phyloP scores from a whole-genome alignment of 2,329 filamentous ascomycete species.

The Alternaria conjuncta region DNA sequence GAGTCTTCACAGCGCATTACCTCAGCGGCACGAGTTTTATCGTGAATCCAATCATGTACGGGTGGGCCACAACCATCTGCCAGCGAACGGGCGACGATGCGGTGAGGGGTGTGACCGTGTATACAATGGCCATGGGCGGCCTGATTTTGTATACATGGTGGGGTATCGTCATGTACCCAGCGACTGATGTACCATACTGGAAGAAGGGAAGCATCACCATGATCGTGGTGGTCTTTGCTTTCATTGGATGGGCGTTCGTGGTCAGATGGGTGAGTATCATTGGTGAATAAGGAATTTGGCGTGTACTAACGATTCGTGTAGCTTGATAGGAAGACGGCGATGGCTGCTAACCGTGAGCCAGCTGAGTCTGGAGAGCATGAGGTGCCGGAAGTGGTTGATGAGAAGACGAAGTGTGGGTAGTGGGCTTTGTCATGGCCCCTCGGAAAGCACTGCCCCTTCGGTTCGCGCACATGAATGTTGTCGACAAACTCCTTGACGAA shows the following conservation, averaged over 20 bases:
- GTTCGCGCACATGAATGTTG: not conserved
- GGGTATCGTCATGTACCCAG: constrained; percentile 54
- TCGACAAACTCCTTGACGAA: not conserved
- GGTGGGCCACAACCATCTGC: constrained; percentile 49
- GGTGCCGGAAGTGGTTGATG: not conserved
- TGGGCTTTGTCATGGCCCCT: not conserved
- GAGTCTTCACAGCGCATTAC: constrained; percentile 47
- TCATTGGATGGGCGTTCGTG: constrained; percentile 14
- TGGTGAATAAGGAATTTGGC: not conserved
- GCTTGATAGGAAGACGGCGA: constrained; percentile 6
- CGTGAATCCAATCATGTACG: constrained; percentile 48
- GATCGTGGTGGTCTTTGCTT: constrained; percentile 34
- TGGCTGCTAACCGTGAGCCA: not conserved
- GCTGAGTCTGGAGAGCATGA: not conserved
- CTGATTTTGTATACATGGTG: constrained; percentile 53
- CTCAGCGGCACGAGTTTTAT: constrained; percentile 47
- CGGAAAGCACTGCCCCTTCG: not conserved
- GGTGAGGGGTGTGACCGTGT: constrained; percentile 47
- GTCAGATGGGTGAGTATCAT: constrained; percentile 25
- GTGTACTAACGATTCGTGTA: not conserved
- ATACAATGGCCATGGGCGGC: constrained; percentile 48
- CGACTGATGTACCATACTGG: constrained; percentile 53
- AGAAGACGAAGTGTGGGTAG: not conserved
- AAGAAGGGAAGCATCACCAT: constrained; percentile 47
- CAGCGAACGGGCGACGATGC: constrained; percentile 51